phyloP scores from a whole-genome alignment of 208 protist genomes.

The Trypanosoma melophagium region DNA sequence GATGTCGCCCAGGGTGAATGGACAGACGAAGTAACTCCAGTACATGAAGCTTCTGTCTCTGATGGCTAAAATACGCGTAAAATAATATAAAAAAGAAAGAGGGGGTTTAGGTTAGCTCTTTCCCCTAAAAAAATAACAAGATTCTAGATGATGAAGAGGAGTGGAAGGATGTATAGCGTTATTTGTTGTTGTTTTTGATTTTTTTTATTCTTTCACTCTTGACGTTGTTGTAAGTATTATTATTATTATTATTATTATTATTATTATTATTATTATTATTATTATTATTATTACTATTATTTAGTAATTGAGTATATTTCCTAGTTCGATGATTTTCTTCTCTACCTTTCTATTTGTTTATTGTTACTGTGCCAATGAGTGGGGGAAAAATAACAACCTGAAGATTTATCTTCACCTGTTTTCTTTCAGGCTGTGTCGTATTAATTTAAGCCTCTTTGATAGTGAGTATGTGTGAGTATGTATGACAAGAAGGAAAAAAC shows the following conservation, averaged over 20 bases:
- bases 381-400: too few species aligned
- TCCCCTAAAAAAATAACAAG: neutral
- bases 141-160: conserved; percentile 14
- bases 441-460: neutral
- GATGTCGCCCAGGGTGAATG: neutral
- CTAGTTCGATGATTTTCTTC: neutral
- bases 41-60: neutral
- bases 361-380: neutral
- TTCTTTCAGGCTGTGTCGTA: neutral
- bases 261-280: too few species aligned
- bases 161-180: neutral
- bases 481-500: too few species aligned
- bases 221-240: neutral
- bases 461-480: too few species aligned
- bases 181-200: conserved; percentile 1
- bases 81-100: neutral
- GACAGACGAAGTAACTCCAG: neutral
- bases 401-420: too few species aligned
- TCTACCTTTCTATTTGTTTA: conserved; percentile 6
- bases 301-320: too few species aligned
- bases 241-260: conserved; percentile 1
- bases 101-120: too few species aligned
- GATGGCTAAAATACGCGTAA: neutral
- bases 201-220: conserved; percentile 6
- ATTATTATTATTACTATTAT: too few species aligned